Conservation (phyloP, 1,284 basidiomycete species). For the Ustilago bromivora region DNA sequence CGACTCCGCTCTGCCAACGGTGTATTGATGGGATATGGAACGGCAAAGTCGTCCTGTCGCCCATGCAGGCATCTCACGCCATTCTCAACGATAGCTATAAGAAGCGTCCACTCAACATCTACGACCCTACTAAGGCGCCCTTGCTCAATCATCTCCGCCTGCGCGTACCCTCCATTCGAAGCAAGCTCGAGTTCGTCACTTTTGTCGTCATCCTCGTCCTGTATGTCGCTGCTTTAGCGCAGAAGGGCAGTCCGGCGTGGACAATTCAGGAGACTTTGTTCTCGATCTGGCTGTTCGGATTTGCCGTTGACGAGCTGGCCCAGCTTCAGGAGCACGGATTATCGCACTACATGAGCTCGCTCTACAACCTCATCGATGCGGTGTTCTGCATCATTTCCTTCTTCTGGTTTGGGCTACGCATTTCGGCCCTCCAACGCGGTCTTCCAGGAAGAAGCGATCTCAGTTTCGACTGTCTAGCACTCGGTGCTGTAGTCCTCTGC, state of each 20-base stretch:
- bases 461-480: slow-evolving; percentile 68
- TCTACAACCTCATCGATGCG: slow-evolving; percentile 61
- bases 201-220: slow-evolving; percentile 69
- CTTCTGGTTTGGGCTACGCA: slow-evolving; percentile 66
- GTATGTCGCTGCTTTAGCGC: slow-evolving; percentile 68
- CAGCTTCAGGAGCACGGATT: slow-evolving; percentile 94
- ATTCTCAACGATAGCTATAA: slow-evolving; percentile 82
- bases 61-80: slow-evolving; percentile 55
- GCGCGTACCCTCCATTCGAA: slow-evolving; percentile 90
- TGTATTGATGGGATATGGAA: slow-evolving; percentile 64
- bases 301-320: slow-evolving; percentile 89
- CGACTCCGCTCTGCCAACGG: slow-evolving; percentile 59
- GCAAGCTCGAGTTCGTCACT: slow-evolving; percentile 87
- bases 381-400: slow-evolving; percentile 68
- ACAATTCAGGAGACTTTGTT: slow-evolving; percentile 57
- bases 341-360: slow-evolving; percentile 74
- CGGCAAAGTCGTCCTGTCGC: slow-evolving; percentile 58
- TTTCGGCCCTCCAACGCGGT: slow-evolving; percentile 62
- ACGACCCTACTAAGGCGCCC: slow-evolving; percentile 91
- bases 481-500: slow-evolving; percentile 68
- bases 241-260: slow-evolving; percentile 56
- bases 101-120: slow-evolving; percentile 88
- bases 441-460: slow-evolving; percentile 57
- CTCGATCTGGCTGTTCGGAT: slow-evolving; percentile 73
- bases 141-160: slow-evolving; percentile 92